Evolutionary conservation across 768 basidiomycete genomes (phyloP).

Genomic region (Phaeolepiota aurea): DNA sequence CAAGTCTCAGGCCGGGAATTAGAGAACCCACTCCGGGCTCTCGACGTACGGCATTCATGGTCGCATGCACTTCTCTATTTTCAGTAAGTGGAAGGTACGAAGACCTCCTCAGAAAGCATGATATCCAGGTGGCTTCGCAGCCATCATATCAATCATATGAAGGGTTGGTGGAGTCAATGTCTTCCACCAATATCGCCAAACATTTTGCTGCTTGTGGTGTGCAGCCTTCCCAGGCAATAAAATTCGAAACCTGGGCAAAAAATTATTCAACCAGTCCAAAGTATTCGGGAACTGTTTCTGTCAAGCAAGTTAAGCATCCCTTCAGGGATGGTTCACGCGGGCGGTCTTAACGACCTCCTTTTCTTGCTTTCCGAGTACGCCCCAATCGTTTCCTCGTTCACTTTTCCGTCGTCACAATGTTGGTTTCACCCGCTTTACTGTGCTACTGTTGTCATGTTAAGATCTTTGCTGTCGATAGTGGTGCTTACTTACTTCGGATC

Average conservation of each 20-base stretch:
- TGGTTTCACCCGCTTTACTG: neutral
- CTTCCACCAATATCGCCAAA: slow-evolving; percentile 23
- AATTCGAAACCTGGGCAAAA: slow-evolving; percentile 15
- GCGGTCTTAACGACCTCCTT: too few species aligned
- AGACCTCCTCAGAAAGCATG: slow-evolving; percentile 23
- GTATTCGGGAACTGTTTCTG: too few species aligned
- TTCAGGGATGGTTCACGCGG: too few species aligned
- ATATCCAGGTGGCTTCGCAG: slow-evolving; percentile 24
- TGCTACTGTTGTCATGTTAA: too few species aligned
- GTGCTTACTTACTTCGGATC: too few species aligned
- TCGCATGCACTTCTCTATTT: slow-evolving; percentile 29
- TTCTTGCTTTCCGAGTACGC: too few species aligned
- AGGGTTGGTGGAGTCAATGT: slow-evolving; percentile 19
- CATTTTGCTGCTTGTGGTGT: slow-evolving; percentile 36
- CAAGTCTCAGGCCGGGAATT: slow-evolving; percentile 34
- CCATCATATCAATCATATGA: slow-evolving; percentile 20
- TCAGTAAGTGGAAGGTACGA: slow-evolving; percentile 30
- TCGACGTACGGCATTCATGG: slow-evolving; percentile 30
- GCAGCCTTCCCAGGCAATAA: slow-evolving; percentile 11
- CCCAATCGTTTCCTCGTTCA: too few species aligned
- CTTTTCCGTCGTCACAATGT: neutral
- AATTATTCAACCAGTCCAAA: too few species aligned
- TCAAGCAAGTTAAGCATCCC: too few species aligned
- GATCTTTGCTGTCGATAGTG: too few species aligned
- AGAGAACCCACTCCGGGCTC: slow-evolving; percentile 20